Evolutionary conservation across 306 rosid species (phyloP), one percentile per base, ranked within the genome.

Genomic region (Corylus heterophylla): DNA sequence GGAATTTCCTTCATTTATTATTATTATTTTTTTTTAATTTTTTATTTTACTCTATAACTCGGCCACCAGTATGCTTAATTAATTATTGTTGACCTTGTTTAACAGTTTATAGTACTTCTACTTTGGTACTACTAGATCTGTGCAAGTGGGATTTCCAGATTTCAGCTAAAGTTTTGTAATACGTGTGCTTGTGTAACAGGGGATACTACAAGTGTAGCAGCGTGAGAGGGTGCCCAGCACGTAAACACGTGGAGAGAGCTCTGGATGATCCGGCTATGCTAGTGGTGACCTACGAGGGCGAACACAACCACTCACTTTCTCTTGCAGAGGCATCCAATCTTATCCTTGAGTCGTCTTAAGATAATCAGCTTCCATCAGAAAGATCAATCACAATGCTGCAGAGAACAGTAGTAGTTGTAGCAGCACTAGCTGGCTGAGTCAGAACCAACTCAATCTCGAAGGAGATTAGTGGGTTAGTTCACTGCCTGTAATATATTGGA

Each of bases 171-270:
- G 59, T 18, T 18, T 4, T 44, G 27, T n/a, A 37, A 44, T 76
- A 52, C 13, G 39, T 8, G 20, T 22, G 5, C 42, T 76, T 68
- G 35, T 25, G 42, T 20, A 56, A 79, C 87, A 94, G 98, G 86
- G 97, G 98, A 0, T 94, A 94, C 84, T 94, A 94, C 85, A 94
- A 94, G 97, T 94, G 98, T 82, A 94, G 98, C 81, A 94, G 97
- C 27, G 95, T 94, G 0, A 85, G 98, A 85, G 98, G 98, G 0
- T 94, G 98, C 75, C 98, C 98, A 54, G 98, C 98, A 17, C 77
- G 98, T 10, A 94, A 94, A 55, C 98, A 94, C 55, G 98, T 94
- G 66, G 98, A 94, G 74, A 70, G 98, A 88, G 98, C 98, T 49
- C 73, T 88, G 69, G 98, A 94, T 74, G 98, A 94, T 78, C 89